Base-by-base conservation (phyloP, 192 early-diverging fungal genomes). In the Gaertneriomyces semiglobifer region DNA sequence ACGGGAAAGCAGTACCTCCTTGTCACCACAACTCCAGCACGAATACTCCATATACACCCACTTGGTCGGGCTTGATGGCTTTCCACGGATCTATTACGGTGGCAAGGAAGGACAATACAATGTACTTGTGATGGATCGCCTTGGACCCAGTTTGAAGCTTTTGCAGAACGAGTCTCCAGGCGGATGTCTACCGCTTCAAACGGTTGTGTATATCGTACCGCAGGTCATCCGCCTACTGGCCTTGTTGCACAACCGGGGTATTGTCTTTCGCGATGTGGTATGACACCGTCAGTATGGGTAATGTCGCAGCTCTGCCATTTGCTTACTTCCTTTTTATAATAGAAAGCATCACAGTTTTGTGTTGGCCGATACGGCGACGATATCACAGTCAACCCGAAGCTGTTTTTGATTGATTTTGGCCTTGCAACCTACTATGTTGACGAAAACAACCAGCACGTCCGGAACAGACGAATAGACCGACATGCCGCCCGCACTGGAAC, bases 311-410 rank as follows among this genome's bases (percentile, higher is more conserved):
- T 64, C 53, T 25, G 55, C 11, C 11, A 11, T 18, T 59, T 12
- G 10, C 11, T 14, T 9, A 55, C 25, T 25, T 40, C 12, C 9
- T 1, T 0, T 14, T 12, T 53, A 33, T 2, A 33, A 10, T 38
- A 77, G 76, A 80, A 80, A 80, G 73, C 79, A n/a, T 75, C 72
- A 41, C 79, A 80, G 60, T 80, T 80, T 62, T 80, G 79, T 57
- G 74, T 80, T 43, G 79, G 79, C 5, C 61, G 63, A 25, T 66
- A 62, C 69, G 63, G 63, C 33, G 65, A 72, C 6, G 67, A 77
- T 58, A 57, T 74, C 2, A 6, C 43, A 4, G 53, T 53, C 20
- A 38, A 58, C 6, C 79, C 79, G 4, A 74, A 58, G 6, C 58
- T 71, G 10, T 80, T 63, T 65, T 44, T 80, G 12, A 73, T 80